Evolutionary conservation across 1,284 basidiomycete genomes (phyloP).

Genomic region (Pseudozyma flocculosa): DNA sequence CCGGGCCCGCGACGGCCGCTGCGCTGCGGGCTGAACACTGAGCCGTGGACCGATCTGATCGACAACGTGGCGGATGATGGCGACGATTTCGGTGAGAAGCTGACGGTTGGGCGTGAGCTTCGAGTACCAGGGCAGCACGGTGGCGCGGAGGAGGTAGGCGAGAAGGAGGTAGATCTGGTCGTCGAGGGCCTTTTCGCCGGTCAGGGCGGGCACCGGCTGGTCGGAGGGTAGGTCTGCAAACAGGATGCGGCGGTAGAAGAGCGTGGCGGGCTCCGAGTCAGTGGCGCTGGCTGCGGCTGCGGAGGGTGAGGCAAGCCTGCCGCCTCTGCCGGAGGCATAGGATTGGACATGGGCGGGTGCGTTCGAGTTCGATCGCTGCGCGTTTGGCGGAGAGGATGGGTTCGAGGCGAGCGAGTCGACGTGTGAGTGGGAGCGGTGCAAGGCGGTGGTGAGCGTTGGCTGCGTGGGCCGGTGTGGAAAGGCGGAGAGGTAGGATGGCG

Average conservation of each 20-base stretch:
- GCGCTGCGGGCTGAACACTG: background rate
- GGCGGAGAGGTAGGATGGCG: no score
- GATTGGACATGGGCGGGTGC: no score
- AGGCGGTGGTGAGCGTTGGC: no score
- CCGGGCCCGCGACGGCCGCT: no score
- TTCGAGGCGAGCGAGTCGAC: no score
- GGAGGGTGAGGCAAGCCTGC: slow-evolving; percentile 1
- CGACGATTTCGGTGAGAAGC: slow-evolving; percentile 27
- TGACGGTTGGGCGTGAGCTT: slow-evolving; percentile 41
- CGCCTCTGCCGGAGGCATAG: no score
- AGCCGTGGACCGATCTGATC: slow-evolving; percentile 11
- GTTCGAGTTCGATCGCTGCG: no score
- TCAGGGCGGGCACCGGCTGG: slow-evolving; percentile 10
- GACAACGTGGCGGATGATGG: slow-evolving; percentile 19
- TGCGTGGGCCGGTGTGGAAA: no score
- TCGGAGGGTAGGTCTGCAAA: slow-evolving; percentile 19
- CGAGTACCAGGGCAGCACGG: slow-evolving; percentile 44
- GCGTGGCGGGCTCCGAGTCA: slow-evolving; percentile 4
- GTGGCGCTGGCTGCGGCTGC: slow-evolving; percentile 5
- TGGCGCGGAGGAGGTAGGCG: slow-evolving; percentile 32
- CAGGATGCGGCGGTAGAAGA: slow-evolving; percentile 33
- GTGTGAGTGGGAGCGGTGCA: no score
- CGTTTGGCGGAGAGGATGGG: no score
- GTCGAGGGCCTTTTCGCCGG: slow-evolving; percentile 23
- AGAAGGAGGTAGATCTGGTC: slow-evolving; percentile 35